A percentile compares a stretch with the other conserved stretches of the same genome.
phyloP scores from a whole-genome alignment of 768 basidiomycete genomes.

The Dentipellis fragilis region DNA sequence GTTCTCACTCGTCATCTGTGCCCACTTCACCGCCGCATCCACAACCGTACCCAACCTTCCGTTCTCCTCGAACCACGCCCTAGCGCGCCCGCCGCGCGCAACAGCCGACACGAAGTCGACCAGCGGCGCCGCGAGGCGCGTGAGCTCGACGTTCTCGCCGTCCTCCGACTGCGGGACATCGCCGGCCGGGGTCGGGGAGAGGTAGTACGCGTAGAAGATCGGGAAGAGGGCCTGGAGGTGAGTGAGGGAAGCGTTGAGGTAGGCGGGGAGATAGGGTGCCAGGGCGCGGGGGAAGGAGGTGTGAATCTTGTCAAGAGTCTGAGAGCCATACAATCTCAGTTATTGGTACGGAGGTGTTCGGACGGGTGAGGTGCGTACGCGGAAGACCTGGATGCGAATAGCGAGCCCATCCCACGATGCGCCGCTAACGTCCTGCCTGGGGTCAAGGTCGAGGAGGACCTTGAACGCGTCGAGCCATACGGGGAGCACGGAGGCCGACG shows the following conservation, averaged over 20 bases:
- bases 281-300: slow-evolving; percentile 75
- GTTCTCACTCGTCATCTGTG: slow-evolving; percentile 86
- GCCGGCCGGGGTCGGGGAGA: slow-evolving; percentile 38
- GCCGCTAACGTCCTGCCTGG: slow-evolving; percentile 48
- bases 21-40: slow-evolving; percentile 50
- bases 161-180: slow-evolving; percentile 42
- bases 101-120: slow-evolving; percentile 70
- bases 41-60: slow-evolving; percentile 41
- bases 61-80: slow-evolving; percentile 47
- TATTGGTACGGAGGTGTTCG: background rate
- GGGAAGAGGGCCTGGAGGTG: slow-evolving; percentile 53
- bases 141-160: slow-evolving; percentile 66
- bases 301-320: slow-evolving; percentile 76
- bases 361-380: slow-evolving; percentile 34
- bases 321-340: slow-evolving; percentile 3
- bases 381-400: slow-evolving; percentile 77
- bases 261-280: slow-evolving; percentile 47
- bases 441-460: slow-evolving; percentile 57
- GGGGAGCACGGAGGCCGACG: slow-evolving; percentile 70
- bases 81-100: slow-evolving; percentile 53
- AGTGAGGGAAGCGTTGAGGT: slow-evolving; percentile 45
- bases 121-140: slow-evolving; percentile 67
- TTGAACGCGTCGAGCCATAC: slow-evolving; percentile 90
- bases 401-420: slow-evolving; percentile 75
- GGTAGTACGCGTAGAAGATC: slow-evolving; percentile 51